Evolutionary conservation across 768 basidiomycete species (phyloP).

Genomic region (Paxillus involutus): DNA sequence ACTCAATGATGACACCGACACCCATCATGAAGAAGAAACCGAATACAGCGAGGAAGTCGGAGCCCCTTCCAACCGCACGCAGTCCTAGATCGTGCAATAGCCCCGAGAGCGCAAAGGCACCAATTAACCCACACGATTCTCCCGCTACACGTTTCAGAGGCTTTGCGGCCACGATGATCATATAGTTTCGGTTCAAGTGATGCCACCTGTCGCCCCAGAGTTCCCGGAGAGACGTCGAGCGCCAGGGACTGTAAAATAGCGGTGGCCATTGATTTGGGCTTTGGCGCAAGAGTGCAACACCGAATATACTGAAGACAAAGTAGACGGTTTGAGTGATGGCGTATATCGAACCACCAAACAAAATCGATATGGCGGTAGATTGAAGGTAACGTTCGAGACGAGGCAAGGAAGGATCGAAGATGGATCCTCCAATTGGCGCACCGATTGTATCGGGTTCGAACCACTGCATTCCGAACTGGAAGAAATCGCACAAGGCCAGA

Average conservation of each 20-base stretch:
- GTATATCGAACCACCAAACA: slow-evolving; percentile 46
- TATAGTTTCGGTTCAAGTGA: slow-evolving; percentile 55
- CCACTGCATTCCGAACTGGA: slow-evolving; percentile 37
- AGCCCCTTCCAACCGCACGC: slow-evolving; percentile 59
- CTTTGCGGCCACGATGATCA: slow-evolving; percentile 46
- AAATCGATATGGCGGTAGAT: slow-evolving; percentile 42
- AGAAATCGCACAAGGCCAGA: neutral
- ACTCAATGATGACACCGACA: slow-evolving; percentile 49
- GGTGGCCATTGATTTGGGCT: slow-evolving; percentile 55
- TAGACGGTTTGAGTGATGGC: slow-evolving; percentile 43
- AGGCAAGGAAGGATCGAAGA: slow-evolving; percentile 31
- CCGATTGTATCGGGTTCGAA: slow-evolving; percentile 40
- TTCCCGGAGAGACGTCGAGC: slow-evolving; percentile 49
- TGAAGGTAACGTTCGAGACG: slow-evolving; percentile 33
- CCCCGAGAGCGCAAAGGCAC: slow-evolving; percentile 55
- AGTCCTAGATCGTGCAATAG: slow-evolving; percentile 53
- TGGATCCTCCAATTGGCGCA: slow-evolving; percentile 25
- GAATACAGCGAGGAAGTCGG: slow-evolving; percentile 39
- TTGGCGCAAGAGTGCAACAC: slow-evolving; percentile 44
- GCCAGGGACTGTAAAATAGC: slow-evolving; percentile 52
- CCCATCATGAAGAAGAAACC: slow-evolving; percentile 58
- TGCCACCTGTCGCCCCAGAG: slow-evolving; percentile 66
- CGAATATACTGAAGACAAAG: slow-evolving; percentile 39
- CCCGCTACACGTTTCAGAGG: slow-evolving; percentile 45
- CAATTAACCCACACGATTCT: slow-evolving; percentile 46